Base-by-base conservation (phyloP, 2,329 filamentous ascomycete species). In the Colletotrichum endophyticum region DNA sequence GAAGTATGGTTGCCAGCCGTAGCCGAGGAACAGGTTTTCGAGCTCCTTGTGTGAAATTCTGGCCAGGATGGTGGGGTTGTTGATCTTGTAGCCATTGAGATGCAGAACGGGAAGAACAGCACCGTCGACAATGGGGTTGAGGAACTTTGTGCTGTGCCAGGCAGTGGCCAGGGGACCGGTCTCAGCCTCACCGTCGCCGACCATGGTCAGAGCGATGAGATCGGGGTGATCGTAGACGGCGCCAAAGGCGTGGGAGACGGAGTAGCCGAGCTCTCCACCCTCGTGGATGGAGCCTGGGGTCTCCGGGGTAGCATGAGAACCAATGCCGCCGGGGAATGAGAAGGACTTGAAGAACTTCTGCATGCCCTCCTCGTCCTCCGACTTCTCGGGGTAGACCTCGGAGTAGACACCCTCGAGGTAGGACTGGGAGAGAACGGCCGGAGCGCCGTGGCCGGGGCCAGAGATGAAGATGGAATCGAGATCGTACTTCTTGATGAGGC, bases 41-140 rank as follows among this genome's bases (percentile, higher is more conserved):
- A 96, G 88, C 84, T 96, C 94, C 77, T 94, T 91, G 82, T 95
- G 94, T 59, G 91, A 91, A 81, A 96, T 93, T 79, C 94, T 92
- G 16, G 94, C 92, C 19, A 96, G 89, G 1, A 96, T 82, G 7
- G 92, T 96, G 11, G 94, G 94, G 84, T 95, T 95, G 87, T 95
- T 95, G 87, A 96, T 96, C 88, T 96, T 96, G 89, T 96, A 96
- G 63, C 94, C 94, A 80, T 96, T 96, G 39, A 96, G 88, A 83
- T 96, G 94, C 13, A 96, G 89, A 8, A 96, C 92, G 0, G 94
- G 94, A 2, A 96, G 88, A 9, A 96, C 94, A 49, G 94, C 94
- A 34, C 94, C 94, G 80, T 96, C 94, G 0, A 91, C 93, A 79
- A 95, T 93, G 6, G 94, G 94, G 82, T 96, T 95, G 78, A 96